phyloP scores from a whole-genome alignment of 345 rosid genomes.

The Aquilaria sinensis region DNA sequence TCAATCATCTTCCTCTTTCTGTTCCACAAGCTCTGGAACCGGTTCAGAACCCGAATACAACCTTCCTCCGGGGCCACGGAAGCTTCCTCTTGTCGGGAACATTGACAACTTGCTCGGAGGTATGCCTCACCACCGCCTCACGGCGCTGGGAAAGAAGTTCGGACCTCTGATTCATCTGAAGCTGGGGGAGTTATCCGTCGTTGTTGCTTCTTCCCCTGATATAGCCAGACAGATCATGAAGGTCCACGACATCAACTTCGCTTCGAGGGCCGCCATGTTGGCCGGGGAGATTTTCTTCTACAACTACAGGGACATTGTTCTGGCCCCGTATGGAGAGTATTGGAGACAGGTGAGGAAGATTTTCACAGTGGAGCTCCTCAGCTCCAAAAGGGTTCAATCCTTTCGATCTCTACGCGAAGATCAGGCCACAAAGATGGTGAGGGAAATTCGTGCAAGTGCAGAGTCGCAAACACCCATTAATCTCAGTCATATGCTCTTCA shows the following conservation, averaged over 20 bases:
- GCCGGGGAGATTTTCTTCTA: conserved; percentile 9
- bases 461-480: no score
- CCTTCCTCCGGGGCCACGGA: conserved; percentile 28
- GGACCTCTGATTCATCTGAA: conserved; percentile 29
- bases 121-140: conserved; percentile 14
- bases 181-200: conserved; percentile 15
- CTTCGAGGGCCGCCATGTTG: conserved; percentile 12
- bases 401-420: conserved; percentile 19
- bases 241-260: conserved; percentile 21
- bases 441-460: background rate
- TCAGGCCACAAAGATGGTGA: conserved; percentile 5
- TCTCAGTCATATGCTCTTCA: no score
- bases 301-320: conserved; percentile 3
- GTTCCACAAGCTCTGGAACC: background rate
- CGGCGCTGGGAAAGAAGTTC: conserved; percentile 19
- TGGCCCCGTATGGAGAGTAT: conserved; percentile 18
- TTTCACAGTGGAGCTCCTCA: conserved; percentile 12
- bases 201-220: conserved; percentile 21
- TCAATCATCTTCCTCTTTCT: background rate
- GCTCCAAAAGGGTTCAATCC: conserved; percentile 13
- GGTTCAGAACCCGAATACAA: background rate
- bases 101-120: conserved; percentile 22
- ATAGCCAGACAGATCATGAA: conserved; percentile 25
- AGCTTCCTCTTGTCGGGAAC: conserved; percentile 28
- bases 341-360: conserved; percentile 17